A percentile compares a stretch with the other conserved stretches of the same genome.
phyloP scores from a whole-genome alignment of 352 stramenopile species.

The Phytophthora idaei region DNA sequence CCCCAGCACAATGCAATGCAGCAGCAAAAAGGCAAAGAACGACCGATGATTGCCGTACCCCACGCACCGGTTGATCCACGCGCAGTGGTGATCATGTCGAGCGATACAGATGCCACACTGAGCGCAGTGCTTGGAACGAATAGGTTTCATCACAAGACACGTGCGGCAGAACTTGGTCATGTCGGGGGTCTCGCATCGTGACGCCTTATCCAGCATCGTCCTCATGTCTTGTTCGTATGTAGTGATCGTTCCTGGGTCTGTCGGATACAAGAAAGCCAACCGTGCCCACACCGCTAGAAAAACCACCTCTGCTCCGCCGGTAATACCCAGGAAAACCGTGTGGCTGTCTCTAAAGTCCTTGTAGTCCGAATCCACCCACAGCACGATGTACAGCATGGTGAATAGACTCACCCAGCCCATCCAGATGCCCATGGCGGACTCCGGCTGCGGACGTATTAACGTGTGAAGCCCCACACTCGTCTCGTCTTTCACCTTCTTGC shows the following conservation, averaged over 20 bases:
- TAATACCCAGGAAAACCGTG: constrained; percentile 44
- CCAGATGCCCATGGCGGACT: constrained; percentile 84
- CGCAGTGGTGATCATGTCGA: constrained; percentile 88
- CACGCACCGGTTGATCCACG: constrained; percentile 88
- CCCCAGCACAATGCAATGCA: constrained; percentile 59
- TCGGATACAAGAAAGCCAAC: constrained; percentile 60
- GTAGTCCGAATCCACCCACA: constrained; percentile 61
- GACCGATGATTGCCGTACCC: constrained; percentile 80
- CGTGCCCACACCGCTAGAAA: constrained; percentile 60
- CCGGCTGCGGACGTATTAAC: constrained; percentile 55
- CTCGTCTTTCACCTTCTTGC: constrained; percentile 37
- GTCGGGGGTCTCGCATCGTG: constrained; percentile 44
- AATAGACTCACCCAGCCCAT: constrained; percentile 76
- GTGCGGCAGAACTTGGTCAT: constrained; percentile 69
- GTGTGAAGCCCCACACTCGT: constrained; percentile 27
- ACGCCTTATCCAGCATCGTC: constrained; percentile 54
- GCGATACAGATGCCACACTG: constrained; percentile 80
- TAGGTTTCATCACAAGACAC: constrained; percentile 70
- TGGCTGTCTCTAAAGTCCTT: constrained; percentile 38
- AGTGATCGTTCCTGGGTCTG: constrained; percentile 58
- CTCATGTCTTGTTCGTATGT: constrained; percentile 62
- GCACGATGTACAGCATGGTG: constrained; percentile 66
- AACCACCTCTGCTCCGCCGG: constrained; percentile 46
- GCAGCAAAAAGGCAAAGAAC: constrained; percentile 80
- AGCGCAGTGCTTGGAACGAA: constrained; percentile 84